Evolutionary conservation across 176 grass and related monocot genomes (phyloP).

Genomic region (Oropetium thomaeum): DNA sequence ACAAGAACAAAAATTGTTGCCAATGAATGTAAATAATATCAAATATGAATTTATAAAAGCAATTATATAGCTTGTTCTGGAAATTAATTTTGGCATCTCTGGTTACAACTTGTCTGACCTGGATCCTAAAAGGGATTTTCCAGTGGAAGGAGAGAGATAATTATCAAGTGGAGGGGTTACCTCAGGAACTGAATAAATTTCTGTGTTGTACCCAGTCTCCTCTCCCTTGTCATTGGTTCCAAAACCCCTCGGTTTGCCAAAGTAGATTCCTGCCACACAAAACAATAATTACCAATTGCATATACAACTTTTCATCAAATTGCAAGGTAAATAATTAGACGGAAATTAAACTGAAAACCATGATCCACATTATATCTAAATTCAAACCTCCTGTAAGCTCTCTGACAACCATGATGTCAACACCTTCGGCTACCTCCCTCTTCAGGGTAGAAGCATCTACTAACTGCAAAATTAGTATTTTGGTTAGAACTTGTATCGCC

Average conservation of each 20-base stretch:
- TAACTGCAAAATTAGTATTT: constrained; percentile 36
- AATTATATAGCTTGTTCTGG: background rate
- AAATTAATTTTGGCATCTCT: constrained; percentile 2
- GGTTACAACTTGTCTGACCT: background rate
- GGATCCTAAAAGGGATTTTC: background rate
- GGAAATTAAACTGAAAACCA: background rate
- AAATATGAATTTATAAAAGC: background rate
- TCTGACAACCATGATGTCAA: constrained; percentile 95
- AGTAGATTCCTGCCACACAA: constrained; percentile 50
- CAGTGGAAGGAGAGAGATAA: background rate
- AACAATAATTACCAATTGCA: background rate
- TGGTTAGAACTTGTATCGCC: background rate
- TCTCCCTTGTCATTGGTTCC: constrained; percentile 81
- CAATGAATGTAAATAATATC: constrained; percentile 7
- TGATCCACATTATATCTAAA: background rate
- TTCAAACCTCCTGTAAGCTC: constrained; percentile 88
- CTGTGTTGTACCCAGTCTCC: constrained; percentile 86
- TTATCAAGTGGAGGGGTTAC: constrained; percentile 23
- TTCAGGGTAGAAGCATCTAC: constrained; percentile 91
- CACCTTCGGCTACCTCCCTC: constrained; percentile 85
- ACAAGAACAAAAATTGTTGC: constrained; percentile 17
- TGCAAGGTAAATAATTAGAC: background rate
- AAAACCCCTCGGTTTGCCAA: constrained; percentile 92
- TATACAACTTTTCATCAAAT: background rate
- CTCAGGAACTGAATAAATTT: constrained; percentile 82